phyloP scores from a whole-genome alignment of 805 yeast species.

The Wickerhamomyces queroliae region DNA sequence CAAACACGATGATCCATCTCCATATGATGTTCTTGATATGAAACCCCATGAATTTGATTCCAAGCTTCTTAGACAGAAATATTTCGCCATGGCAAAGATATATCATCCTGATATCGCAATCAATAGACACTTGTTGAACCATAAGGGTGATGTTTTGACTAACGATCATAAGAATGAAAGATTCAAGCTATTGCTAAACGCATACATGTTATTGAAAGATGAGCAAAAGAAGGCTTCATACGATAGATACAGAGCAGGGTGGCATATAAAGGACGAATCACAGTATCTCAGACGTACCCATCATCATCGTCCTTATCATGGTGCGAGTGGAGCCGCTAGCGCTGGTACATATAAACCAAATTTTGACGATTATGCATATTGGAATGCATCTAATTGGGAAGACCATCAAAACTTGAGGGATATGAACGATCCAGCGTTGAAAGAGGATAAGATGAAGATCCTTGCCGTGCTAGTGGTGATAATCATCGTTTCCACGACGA shows the following conservation, averaged over 20 bases:
- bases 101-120: slow-evolving; percentile 74
- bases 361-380: slow-evolving; percentile 30
- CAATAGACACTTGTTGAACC: slow-evolving; percentile 20
- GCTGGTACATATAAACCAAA: slow-evolving; percentile 16
- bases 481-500: slow-evolving; percentile 30
- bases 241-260: slow-evolving; percentile 41
- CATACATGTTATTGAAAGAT: slow-evolving; percentile 51
- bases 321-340: slow-evolving; percentile 25
- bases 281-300: slow-evolving; percentile 23
- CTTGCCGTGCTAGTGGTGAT: slow-evolving; percentile 35
- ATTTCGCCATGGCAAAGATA: slow-evolving; percentile 57
- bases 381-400: slow-evolving; percentile 64
- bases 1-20: slow-evolving; percentile 45
- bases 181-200: slow-evolving; percentile 50
- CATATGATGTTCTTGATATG: slow-evolving; percentile 62
- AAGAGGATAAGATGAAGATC: slow-evolving; percentile 37
- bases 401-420: slow-evolving; percentile 40
- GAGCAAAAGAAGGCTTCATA: slow-evolving; percentile 36
- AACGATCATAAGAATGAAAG: slow-evolving; percentile 26
- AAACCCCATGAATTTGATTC: slow-evolving; percentile 28
- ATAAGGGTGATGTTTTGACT: slow-evolving; percentile 26
- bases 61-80: slow-evolving; percentile 38
- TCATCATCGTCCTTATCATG: slow-evolving; percentile 3
- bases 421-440: slow-evolving; percentile 15
- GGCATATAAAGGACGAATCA: slow-evolving; percentile 31